Conservation (phyloP, 768 basidiomycete genomes). For the Kwoniella heveanensis region DNA sequence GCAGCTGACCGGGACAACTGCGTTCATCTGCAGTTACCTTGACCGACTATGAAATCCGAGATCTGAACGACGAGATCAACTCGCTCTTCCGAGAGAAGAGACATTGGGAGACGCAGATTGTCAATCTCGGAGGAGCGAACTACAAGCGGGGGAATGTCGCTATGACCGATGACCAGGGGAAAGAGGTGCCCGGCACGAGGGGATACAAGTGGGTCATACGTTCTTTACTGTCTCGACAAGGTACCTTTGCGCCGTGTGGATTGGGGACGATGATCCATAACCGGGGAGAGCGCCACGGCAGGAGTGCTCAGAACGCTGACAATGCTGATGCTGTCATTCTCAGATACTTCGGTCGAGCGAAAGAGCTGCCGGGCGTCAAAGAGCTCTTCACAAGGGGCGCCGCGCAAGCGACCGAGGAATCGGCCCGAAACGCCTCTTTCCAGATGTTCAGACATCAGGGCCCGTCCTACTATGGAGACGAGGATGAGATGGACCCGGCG, state of each 20-base stretch:
- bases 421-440: conserved; percentile 70
- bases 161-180: conserved; percentile 91
- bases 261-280: no score
- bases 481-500: conserved; percentile 73
- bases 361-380: conserved; percentile 90
- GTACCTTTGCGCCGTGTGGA: neutral
- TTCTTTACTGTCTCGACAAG: neutral
- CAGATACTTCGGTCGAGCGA: conserved; percentile 95
- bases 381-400: conserved; percentile 84
- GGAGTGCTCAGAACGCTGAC: no score
- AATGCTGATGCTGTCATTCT: no score
- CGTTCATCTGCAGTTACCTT: conserved; percentile 79
- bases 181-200: conserved; percentile 92
- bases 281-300: no score
- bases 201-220: conserved; percentile 80
- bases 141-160: conserved; percentile 86
- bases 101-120: conserved; percentile 98
- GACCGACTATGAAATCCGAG: conserved; percentile 92
- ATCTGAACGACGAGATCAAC: conserved; percentile 97
- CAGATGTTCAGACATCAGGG: conserved; percentile 87
- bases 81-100: conserved; percentile 89
- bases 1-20: neutral
- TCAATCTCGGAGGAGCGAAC: conserved; percentile 93
- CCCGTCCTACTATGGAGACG: conserved; percentile 85
- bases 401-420: conserved; percentile 82